Base-by-base conservation (phyloP, 176 grass and related monocot species). In the maize (Zea mays) region DNA sequence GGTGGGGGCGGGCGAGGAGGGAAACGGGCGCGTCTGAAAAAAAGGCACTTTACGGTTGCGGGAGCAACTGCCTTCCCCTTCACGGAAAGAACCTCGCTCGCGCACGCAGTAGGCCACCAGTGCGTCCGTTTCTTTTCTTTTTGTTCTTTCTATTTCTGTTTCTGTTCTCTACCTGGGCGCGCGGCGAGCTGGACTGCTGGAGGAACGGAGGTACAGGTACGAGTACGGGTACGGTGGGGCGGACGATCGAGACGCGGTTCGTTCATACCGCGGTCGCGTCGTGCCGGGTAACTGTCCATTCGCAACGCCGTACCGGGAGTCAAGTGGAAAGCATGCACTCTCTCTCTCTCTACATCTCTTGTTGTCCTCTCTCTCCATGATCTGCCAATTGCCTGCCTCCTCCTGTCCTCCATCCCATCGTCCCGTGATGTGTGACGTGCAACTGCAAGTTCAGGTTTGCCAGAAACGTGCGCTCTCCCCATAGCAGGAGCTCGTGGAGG, bases 21-120 rank as follows among this genome's bases (percentile, higher is more conserved):
- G 62, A 43, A 20, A 20, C 60, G 59, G 59, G 46, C 17, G 50
- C 39, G 65, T 79, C 69, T 79, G 78, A 62, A 81, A 71, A 62
- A 81, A 71, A 37, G 67, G 78, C 71, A 67, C 54, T 60, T 20
- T 15, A 60, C 55, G 34, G 42, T 50, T 62, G 78, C 36, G 55
- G 7, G 79, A 71, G 79, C 55, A 71, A 37, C 66, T 8, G 78
- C 67, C 68, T 34, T n/a, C 8, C 15, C 17, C 7, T 49, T 61
- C 42, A 13, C 43, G 67, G 45, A 40, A 40, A 52, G 20, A 7
- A 7, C 15, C 51, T 7, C 48, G 14, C 27, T 27, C 49, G 5
- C 8, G 16, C 65, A 67, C 16, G 8, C 0, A 38, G 33, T 12
- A 37, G 33, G 40, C 37, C 55, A n/a, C 16, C 2, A 56, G 6